phyloP scores from a whole-genome alignment of 768 basidiomycete species.

The Mycena rosella region DNA sequence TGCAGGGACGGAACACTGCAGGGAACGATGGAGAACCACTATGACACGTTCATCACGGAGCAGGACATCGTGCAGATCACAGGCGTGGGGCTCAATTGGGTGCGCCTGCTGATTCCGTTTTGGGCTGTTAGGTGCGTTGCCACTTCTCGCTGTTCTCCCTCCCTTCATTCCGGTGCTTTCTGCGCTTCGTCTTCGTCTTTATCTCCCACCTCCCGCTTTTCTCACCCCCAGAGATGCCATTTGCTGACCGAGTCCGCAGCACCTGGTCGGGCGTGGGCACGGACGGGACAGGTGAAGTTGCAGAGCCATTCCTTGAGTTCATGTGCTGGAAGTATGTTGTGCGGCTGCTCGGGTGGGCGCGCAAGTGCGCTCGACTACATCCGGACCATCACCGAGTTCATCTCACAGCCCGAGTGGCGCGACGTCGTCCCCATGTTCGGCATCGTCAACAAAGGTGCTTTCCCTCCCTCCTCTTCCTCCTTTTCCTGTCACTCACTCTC shows the following conservation, averaged over 20 bases:
- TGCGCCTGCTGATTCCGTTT: conserved; percentile 75
- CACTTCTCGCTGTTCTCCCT: no score
- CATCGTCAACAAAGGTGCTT: conserved; percentile 52
- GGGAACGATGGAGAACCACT: conserved; percentile 75
- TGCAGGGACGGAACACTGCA: conserved; percentile 69
- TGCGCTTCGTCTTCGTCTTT: no score
- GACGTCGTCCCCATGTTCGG: conserved; percentile 63
- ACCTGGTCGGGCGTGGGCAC: conserved; percentile 15
- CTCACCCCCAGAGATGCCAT: no score
- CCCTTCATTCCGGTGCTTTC: no score
- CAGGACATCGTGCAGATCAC: conserved; percentile 82
- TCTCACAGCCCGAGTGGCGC: conserved; percentile 53
- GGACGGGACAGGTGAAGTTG: background rate
- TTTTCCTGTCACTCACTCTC: background rate
- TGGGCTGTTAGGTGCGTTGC: conserved; percentile 69
- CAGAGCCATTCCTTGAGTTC: conserved; percentile 17
- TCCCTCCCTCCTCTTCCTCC: background rate
- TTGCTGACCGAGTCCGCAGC: no score
- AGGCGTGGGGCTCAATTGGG: conserved; percentile 78
- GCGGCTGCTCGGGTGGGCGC: conserved; percentile 72
- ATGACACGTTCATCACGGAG: conserved; percentile 86
- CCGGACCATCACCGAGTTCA: conserved; percentile 14
- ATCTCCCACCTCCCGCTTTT: no score
- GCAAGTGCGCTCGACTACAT: conserved; percentile 63
- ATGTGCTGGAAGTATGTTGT: conserved; percentile 62